Evolutionary conservation across 2,329 filamentous ascomycete species (phyloP).

Genomic region (Exophiala phaeomuriformis): DNA sequence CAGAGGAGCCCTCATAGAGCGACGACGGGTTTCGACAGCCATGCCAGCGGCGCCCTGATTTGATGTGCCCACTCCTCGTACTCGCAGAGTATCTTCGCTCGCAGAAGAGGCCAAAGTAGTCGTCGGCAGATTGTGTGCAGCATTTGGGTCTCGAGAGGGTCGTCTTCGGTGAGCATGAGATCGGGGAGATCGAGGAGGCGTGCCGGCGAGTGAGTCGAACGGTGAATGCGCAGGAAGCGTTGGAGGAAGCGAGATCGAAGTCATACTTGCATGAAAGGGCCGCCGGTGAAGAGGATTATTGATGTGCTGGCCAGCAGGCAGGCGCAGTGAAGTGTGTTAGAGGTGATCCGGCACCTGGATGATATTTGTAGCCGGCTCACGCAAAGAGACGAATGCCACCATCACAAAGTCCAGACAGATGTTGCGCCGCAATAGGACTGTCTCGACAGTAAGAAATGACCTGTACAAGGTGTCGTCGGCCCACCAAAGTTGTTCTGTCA

Average conservation of each 20-base stretch:
- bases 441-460: slow-evolving; percentile 7
- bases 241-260: slow-evolving; percentile 23
- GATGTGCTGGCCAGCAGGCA: slow-evolving; percentile 22
- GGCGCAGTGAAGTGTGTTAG: slow-evolving; percentile 7
- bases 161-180: slow-evolving; percentile 15
- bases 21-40: slow-evolving; percentile 10
- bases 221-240: slow-evolving; percentile 12
- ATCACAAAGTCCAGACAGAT: slow-evolving; percentile 13
- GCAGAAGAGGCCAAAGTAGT: slow-evolving; percentile 25
- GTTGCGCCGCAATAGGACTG: slow-evolving; percentile 8
- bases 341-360: slow-evolving; percentile 22
- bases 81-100: slow-evolving; percentile 9
- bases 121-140: slow-evolving; percentile 16
- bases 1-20: slow-evolving; percentile 12
- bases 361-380: slow-evolving; percentile 8
- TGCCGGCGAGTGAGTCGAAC: slow-evolving; percentile 9
- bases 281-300: slow-evolving; percentile 8
- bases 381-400: slow-evolving; percentile 18
- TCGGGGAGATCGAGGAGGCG: slow-evolving; percentile 18
- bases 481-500: neutral
- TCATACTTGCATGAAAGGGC: slow-evolving; percentile 49
- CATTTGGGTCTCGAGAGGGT: slow-evolving; percentile 23
- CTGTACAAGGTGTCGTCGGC: slow-evolving; percentile 9
- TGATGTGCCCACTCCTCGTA: slow-evolving; percentile 4
- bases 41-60: slow-evolving; percentile 1